Percentiles rank a stretch among this genome's conserved stretches.
phyloP scores from a whole-genome alignment of 345 rosid species.

The Melaleuca alternifolia region DNA sequence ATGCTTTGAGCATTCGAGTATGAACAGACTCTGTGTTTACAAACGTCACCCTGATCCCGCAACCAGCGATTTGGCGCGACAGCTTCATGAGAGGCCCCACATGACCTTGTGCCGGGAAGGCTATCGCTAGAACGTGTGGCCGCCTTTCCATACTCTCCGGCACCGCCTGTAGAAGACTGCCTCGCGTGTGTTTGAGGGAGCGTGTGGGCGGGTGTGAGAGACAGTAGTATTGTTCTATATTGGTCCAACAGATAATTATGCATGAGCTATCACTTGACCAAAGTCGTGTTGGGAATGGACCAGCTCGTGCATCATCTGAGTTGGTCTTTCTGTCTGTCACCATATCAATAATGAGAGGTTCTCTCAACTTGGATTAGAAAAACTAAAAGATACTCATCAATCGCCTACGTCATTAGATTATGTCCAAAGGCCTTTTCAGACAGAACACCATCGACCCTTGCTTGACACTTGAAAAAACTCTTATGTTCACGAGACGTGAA shows the following conservation, averaged over 20 bases:
- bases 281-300: neutral
- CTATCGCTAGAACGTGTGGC: conserved; percentile 11
- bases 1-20: conserved; percentile 4
- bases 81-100: conserved; percentile 25
- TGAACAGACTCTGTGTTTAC: conserved; percentile 14
- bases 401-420: neutral
- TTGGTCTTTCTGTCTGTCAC: neutral
- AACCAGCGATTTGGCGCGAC: conserved; percentile 13
- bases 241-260: neutral
- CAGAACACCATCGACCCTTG: neutral
- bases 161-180: neutral
- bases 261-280: neutral
- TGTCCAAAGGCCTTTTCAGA: neutral
- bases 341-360: neutral
- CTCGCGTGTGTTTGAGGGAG: neutral
- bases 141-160: neutral
- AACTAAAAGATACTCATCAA: neutral
- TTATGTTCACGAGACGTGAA: neutral
- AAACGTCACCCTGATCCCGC: conserved; percentile 29
- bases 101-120: conserved; percentile 28
- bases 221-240: neutral
- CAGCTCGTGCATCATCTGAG: neutral
- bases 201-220: neutral
- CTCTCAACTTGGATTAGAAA: neutral
- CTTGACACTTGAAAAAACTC: neutral